A percentile compares a stretch with the other conserved stretches of the same genome.
phyloP scores from a whole-genome alignment of 768 basidiomycete genomes.

The Candolleomyces eurysporus region DNA sequence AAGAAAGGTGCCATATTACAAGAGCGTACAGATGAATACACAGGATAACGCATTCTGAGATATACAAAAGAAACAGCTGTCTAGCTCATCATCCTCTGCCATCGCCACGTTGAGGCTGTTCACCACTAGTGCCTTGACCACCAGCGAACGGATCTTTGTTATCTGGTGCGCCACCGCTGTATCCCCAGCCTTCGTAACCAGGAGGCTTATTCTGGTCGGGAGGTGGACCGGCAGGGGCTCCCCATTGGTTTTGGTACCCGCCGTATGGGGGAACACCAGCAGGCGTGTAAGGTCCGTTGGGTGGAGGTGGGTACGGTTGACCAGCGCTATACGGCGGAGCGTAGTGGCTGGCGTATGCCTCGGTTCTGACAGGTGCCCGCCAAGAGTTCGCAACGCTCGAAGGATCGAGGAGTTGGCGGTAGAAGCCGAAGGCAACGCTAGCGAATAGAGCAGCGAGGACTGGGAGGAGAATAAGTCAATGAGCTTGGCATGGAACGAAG shows the following conservation, averaged over 20 bases:
- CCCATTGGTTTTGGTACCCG: conserved; percentile 10
- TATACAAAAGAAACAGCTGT: too few species aligned
- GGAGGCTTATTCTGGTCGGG: conserved; percentile 1
- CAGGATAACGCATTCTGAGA: too few species aligned
- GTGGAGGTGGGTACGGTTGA: conserved; percentile 43
- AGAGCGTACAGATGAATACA: too few species aligned
- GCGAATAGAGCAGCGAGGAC: conserved; percentile 62
- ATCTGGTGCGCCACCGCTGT: conserved; percentile 1
- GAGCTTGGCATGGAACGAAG: not conserved
- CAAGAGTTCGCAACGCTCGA: conserved; percentile 49
- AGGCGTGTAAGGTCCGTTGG: too few species aligned
- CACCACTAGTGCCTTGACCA: too few species aligned
- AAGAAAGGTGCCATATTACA: too few species aligned
- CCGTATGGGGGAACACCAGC: conserved; percentile 33
- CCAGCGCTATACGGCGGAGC: conserved; percentile 56
- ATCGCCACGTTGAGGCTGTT: too few species aligned
- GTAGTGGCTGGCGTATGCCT: conserved; percentile 49
- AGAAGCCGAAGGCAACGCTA: conserved; percentile 65
- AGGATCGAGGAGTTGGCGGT: conserved; percentile 75
- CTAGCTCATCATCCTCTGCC: too few species aligned
- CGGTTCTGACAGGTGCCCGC: conserved; percentile 45
- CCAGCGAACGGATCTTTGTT: conserved; percentile 10
- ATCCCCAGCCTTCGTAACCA: conserved; percentile 3
- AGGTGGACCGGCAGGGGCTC: conserved; percentile 4
- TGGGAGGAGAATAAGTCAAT: conserved; percentile 21